These are phyloP conservation scores for Trichomonascus vanleenenianus DNA, from an alignment of 805 yeast genomes.

Conservation along the genomic window DNA sequence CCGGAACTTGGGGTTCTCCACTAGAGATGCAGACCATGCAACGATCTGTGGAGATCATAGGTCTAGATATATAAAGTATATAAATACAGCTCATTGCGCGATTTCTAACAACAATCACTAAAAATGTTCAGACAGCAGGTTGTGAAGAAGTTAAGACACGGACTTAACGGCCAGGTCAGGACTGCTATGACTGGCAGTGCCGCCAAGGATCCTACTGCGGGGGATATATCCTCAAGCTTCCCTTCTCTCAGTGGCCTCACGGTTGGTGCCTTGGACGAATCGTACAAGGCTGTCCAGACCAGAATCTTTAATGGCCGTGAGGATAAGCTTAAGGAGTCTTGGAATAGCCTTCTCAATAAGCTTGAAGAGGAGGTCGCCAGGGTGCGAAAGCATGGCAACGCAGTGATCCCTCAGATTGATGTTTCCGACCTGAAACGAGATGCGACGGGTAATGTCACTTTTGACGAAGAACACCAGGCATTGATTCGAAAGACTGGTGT, in stretches of 20 bases:
- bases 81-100: too few relatives aligned
- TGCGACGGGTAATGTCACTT: not conserved
- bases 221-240: slow-evolving; percentile 16
- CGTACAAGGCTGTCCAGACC: slow-evolving; percentile 9
- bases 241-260: slow-evolving; percentile 13
- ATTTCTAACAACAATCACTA: too few relatives aligned
- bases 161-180: not conserved
- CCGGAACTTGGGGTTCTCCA: too few relatives aligned
- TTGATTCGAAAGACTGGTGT: slow-evolving; percentile 23
- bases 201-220: not conserved
- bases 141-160: too few relatives aligned
- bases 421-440: slow-evolving; percentile 4
- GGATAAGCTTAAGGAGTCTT: slow-evolving; percentile 1
- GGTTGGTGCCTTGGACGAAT: slow-evolving; percentile 7
- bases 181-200: not conserved
- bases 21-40: too few relatives aligned
- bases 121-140: too few relatives aligned
- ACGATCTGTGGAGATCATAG: too few relatives aligned
- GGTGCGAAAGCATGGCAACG: slow-evolving; percentile 4
- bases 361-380: slow-evolving; percentile 8
- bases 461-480: not conserved
- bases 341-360: slow-evolving; percentile 3
- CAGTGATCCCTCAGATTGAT: slow-evolving; percentile 9
- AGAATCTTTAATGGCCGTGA: slow-evolving; percentile 4
- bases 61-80: too few relatives aligned